These are phyloP conservation scores for Plasmodium inui DNA, from an alignment of 169 alveolate genomes.

Conservation along the genomic window DNA sequence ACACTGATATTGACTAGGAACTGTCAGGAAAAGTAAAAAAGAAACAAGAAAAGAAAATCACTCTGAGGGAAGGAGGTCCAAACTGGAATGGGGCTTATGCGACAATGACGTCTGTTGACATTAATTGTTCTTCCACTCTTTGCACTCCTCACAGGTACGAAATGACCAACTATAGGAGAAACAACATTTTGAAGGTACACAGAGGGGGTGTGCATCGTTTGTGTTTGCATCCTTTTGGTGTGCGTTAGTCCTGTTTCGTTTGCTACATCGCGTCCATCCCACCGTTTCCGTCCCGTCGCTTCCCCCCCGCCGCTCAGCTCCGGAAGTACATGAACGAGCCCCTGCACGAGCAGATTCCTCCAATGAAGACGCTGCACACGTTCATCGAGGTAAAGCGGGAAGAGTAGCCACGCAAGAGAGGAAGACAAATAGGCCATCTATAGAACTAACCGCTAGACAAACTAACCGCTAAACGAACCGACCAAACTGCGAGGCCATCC, in stretches of 20 bases:
- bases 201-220: background rate
- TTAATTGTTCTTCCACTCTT: background rate
- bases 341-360: conserved; percentile 59
- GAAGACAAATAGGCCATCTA: background rate
- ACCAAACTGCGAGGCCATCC: background rate
- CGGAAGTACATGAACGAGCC: conserved; percentile 51
- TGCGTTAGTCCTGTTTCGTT: background rate
- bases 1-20: conserved; percentile 33
- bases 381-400: conserved; percentile 45
- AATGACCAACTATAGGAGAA: conserved; percentile 73
- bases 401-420: background rate
- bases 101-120: background rate
- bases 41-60: background rate
- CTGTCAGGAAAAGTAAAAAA: conserved; percentile 64
- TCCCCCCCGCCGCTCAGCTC: conserved; percentile 51
- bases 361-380: conserved; percentile 58
- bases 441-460: background rate
- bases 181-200: conserved; percentile 57
- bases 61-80: background rate
- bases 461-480: background rate
- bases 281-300: background rate
- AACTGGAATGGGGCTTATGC: background rate
- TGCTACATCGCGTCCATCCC: background rate
- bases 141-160: conserved; percentile 28
- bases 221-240: background rate